Evolutionary conservation across 495 filamentous ascomycete species (phyloP).

Genomic region (Zalerion maritima): DNA sequence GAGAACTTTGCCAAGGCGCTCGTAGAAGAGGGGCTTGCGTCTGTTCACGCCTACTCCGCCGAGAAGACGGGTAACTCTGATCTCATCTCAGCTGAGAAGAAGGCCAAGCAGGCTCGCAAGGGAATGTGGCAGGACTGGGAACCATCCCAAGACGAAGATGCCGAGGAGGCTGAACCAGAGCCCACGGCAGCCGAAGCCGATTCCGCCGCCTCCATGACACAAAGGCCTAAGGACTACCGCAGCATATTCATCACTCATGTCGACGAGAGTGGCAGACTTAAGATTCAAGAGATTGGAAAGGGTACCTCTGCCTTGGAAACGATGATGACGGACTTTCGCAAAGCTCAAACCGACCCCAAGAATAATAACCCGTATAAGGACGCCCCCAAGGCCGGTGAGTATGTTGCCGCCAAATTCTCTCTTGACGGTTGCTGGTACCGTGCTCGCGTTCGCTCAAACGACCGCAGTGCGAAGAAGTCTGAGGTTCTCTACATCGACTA

Average conservation of each 20-base stretch:
- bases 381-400: constrained; percentile 80
- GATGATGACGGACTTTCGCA: constrained; percentile 77
- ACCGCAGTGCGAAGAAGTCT: constrained; percentile 72
- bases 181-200: constrained; percentile 32
- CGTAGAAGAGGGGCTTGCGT: constrained; percentile 84
- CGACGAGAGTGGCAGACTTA: constrained; percentile 59
- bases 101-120: constrained; percentile 74
- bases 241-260: constrained; percentile 85
- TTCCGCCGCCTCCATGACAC: constrained; percentile 28
- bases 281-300: constrained; percentile 75
- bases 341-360: constrained; percentile 62
- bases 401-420: constrained; percentile 76
- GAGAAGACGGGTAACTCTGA: constrained; percentile 88
- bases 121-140: constrained; percentile 91
- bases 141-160: constrained; percentile 61
- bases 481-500: constrained; percentile 94
- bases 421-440: constrained; percentile 91
- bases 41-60: constrained; percentile 85
- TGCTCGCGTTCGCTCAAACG: constrained; percentile 76
- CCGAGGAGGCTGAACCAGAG: constrained; percentile 33
- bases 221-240: constrained; percentile 69
- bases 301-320: constrained; percentile 68
- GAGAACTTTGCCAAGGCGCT: constrained; percentile 93
- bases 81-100: constrained; percentile 72
- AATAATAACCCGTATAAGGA: constrained; percentile 57